Evolutionary conservation across 1,139 yeast species (phyloP), one percentile per base, ranked within the genome.

Genomic region (Suhomyces taliae): DNA sequence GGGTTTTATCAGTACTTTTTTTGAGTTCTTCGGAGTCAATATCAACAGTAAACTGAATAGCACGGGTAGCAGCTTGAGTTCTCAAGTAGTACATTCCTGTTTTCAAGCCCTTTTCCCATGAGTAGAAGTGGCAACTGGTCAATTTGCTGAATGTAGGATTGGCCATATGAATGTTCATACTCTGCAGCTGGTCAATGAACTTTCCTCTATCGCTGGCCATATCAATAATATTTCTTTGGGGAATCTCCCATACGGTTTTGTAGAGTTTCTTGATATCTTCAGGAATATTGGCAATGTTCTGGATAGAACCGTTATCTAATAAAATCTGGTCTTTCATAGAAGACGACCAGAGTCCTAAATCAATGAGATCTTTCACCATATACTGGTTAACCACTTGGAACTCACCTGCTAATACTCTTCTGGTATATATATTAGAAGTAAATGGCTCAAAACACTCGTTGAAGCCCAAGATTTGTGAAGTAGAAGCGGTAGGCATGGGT

Each of bases 51-150:
- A 90, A 91, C 70, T 90, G 95, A 57, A 91, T 91, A 32, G 98
- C 96, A 44, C 93, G 85, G 29, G 96, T 79, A 3, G 98, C 97
- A 34, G 97, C 97, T 74, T 87, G 95, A 6, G 98, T 80, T 66
- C 85, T 71, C 56, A 81, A 69, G 58, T 81, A 81, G 64, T 81
- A 81, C 83, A 81, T 80, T 54, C 85, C 85, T 38, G 85, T 81
- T 66, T 81, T 81, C 53, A 81, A 72, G 38, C 85, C 85, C 60
- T 76, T 79, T 67, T 79, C 77, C 85, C 85, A 81, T 34, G 82
- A 82, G 54, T 79, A 79, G 65, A 81, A 81, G 58, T 80, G 85
- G 76, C 79, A 78, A 34, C 81, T 74, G 34, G 85, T 81, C 59
- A 81, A 68, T 56, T 79, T 79, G 56, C 82, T 81, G 72, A 79